Evolutionary conservation across 148 eudicot species (phyloP).

Genomic region (Vaccinium darrowii): DNA sequence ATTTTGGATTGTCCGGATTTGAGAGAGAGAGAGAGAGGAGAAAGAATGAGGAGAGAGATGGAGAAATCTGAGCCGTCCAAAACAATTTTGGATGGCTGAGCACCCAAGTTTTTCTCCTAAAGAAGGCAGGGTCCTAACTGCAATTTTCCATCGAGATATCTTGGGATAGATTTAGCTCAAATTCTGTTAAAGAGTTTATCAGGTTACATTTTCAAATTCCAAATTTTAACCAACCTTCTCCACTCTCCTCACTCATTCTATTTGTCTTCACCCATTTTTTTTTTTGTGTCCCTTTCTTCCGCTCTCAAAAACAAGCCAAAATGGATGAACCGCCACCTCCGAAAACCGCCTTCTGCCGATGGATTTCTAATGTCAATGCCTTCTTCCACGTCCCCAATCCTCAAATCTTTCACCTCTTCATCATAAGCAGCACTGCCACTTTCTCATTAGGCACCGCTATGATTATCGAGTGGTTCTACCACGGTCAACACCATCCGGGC

Average conservation of each 20-base stretch:
- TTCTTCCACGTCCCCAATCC: slow-evolving; percentile 7
- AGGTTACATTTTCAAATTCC: background rate
- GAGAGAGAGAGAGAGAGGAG: no score
- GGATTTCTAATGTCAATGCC: background rate
- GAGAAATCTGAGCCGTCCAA: no score
- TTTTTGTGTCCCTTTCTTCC: background rate
- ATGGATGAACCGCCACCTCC: background rate
- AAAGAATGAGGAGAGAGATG: no score
- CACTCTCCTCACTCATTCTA: no score
- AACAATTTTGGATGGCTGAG: no score
- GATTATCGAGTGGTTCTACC: slow-evolving; percentile 8
- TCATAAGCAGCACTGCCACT: slow-evolving; percentile 14
- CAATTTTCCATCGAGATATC: no score
- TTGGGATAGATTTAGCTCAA: background rate
- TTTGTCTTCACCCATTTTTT: no score
- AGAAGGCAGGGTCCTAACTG: no score
- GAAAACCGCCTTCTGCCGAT: no score
- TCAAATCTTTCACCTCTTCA: slow-evolving; percentile 8
- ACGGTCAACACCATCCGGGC: slow-evolving; percentile 2
- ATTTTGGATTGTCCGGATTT: no score
- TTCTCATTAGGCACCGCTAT: slow-evolving; percentile 1
- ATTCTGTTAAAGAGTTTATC: background rate
- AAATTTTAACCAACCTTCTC: background rate
- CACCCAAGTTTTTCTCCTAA: no score
- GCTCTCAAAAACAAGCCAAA: background rate